Percentiles rank a stretch among this genome's conserved stretches.
Evolutionary conservation across 495 filamentous ascomycete species (phyloP).

Genomic region (Immersiella caudata): DNA sequence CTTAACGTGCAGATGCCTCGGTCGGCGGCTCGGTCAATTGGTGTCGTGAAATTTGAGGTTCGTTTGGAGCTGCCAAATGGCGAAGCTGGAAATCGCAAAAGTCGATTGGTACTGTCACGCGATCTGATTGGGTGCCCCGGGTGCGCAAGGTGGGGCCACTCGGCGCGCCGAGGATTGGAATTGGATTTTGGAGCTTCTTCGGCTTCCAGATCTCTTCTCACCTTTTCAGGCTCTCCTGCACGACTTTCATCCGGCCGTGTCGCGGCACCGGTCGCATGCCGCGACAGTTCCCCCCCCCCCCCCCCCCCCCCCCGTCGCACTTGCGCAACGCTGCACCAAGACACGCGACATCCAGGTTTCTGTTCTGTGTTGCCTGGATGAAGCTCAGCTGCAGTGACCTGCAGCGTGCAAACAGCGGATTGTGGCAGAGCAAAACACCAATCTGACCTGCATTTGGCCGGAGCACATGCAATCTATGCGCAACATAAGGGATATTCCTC

Average conservation of each 20-base stretch:
- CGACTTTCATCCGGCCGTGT: not conserved
- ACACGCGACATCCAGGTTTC: not conserved
- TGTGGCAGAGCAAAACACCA: not conserved
- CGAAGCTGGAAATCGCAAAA: not conserved
- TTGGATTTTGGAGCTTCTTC: not conserved
- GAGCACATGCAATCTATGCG: slow-evolving; percentile 3
- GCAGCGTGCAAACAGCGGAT: not conserved
- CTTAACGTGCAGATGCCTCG: not conserved
- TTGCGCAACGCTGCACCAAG: not conserved
- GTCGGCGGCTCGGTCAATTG: not conserved
- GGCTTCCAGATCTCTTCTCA: not conserved
- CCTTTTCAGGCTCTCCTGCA: not conserved
- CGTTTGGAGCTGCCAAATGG: not conserved
- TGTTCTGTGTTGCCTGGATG: not conserved
- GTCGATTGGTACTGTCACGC: not conserved
- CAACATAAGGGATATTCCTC: slow-evolving; percentile 1
- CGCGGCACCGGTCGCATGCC: not conserved
- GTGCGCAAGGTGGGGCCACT: not conserved
- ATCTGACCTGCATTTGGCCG: slow-evolving; percentile 8
- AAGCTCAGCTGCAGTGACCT: not conserved
- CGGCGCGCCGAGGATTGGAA: too few species aligned
- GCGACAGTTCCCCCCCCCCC: not conserved
- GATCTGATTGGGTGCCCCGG: not conserved
- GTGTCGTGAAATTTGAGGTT: not conserved
- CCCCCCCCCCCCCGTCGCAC: not conserved